Evolutionary conservation across 768 basidiomycete genomes (phyloP).

Genomic region (Lentinus brumalis): DNA sequence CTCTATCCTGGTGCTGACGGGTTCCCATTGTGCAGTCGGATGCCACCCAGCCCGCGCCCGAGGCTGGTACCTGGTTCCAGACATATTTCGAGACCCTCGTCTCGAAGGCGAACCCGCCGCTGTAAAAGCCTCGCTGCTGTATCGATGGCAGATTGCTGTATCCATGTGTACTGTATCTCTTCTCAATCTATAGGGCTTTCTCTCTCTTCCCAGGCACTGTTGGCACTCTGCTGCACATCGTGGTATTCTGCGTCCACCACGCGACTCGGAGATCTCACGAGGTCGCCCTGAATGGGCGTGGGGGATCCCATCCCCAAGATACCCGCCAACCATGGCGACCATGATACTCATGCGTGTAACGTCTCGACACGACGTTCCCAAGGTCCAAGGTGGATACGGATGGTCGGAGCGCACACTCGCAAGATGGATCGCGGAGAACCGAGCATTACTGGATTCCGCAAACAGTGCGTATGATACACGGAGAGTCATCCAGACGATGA

Average conservation of each 20-base stretch:
- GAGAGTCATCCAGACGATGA: constrained; percentile 15
- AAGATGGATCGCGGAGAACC: not conserved
- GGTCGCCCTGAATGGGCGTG: not conserved
- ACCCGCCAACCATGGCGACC: not conserved
- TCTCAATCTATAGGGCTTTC: constrained; percentile 13
- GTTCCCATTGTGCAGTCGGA: constrained; percentile 38
- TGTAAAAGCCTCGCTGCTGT: constrained; percentile 33
- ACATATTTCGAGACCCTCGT: constrained; percentile 63
- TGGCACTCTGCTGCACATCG: not conserved
- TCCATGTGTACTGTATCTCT: constrained; percentile 10
- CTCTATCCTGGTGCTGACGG: constrained; percentile 6
- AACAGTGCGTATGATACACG: constrained; percentile 11
- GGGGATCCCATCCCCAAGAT: not conserved
- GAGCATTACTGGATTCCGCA: constrained; percentile 19
- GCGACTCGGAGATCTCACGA: not conserved
- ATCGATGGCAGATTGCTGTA: not conserved
- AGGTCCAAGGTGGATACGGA: not conserved
- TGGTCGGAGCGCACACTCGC: not conserved
- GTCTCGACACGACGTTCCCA: not conserved
- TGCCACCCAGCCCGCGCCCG: constrained; percentile 56
- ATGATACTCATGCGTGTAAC: not conserved
- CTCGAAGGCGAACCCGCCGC: constrained; percentile 51
- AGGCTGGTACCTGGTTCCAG: constrained; percentile 72
- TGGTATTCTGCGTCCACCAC: too few species aligned
- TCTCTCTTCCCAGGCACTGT: not conserved